phyloP scores from a whole-genome alignment of 2,329 filamentous ascomycete species.

The Parastagonospora nodorum region DNA sequence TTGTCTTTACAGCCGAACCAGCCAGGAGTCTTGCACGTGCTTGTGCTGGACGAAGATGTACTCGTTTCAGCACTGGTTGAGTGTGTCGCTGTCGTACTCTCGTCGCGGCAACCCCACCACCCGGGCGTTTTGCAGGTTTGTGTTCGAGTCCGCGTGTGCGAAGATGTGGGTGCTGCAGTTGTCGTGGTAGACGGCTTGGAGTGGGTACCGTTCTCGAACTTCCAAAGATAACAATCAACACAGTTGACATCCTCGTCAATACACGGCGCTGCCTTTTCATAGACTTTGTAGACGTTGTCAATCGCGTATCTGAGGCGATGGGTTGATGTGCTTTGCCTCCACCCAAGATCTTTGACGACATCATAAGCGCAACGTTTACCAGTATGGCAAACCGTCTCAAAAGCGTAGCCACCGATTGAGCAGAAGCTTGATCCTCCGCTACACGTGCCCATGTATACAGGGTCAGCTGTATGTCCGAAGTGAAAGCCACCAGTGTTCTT shows the following conservation, averaged over 20 bases:
- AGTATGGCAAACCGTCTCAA: slow-evolving; percentile 44
- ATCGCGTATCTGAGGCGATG: slow-evolving; percentile 43
- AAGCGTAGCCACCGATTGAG: slow-evolving; percentile 43
- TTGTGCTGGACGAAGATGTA: slow-evolving; percentile 28
- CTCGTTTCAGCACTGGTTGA: slow-evolving; percentile 25
- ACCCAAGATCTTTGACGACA: slow-evolving; percentile 45
- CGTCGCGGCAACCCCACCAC: slow-evolving; percentile 45
- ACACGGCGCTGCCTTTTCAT: slow-evolving; percentile 40
- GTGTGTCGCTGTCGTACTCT: slow-evolving; percentile 31
- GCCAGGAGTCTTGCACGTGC: slow-evolving; percentile 39
- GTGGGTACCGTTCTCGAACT: slow-evolving; percentile 43
- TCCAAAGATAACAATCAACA: slow-evolving; percentile 44
- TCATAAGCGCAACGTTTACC: slow-evolving; percentile 44
- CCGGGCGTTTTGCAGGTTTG: slow-evolving; percentile 45
- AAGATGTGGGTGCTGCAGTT: slow-evolving; percentile 27
- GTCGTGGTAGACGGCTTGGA: slow-evolving; percentile 30
- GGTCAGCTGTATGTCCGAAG: slow-evolving; percentile 44
- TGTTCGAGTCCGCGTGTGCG: slow-evolving; percentile 34
- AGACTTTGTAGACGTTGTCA: slow-evolving; percentile 42
- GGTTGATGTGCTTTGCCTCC: slow-evolving; percentile 40
- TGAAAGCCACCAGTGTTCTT: slow-evolving; percentile 43
- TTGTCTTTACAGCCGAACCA: slow-evolving; percentile 47
- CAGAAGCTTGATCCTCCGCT: slow-evolving; percentile 43
- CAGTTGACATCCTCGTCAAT: slow-evolving; percentile 41
- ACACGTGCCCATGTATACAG: slow-evolving; percentile 45